phyloP scores from a whole-genome alignment of 345 rosid genomes.

The Cardamine occulta region DNA sequence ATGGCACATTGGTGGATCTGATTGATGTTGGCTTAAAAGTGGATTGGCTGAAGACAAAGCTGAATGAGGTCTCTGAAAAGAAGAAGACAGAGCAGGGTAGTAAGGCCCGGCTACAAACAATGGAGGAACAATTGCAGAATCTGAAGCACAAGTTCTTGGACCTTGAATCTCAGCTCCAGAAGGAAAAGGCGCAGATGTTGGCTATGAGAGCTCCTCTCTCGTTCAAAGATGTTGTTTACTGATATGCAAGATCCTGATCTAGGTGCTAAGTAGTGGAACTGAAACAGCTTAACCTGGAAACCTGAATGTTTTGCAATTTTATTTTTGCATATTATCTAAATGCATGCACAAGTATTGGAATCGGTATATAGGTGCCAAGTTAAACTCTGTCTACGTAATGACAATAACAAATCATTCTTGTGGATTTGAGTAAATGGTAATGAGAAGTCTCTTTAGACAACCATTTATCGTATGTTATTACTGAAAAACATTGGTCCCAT shows the following conservation, averaged over 20 bases:
- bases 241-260: not conserved
- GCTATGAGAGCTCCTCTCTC: conserved; percentile 41
- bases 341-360: no score
- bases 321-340: no score
- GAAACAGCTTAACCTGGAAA: no score
- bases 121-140: conserved; percentile 1
- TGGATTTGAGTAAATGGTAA: no score
- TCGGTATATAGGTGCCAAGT: no score
- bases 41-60: conserved; percentile 16
- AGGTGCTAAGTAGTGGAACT: no score
- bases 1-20: not conserved
- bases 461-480: not conserved
- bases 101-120: not conserved
- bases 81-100: not conserved
- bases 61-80: not conserved
- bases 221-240: conserved; percentile 7
- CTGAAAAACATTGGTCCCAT: not conserved
- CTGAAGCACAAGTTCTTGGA: not conserved
- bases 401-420: no score
- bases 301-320: no score
- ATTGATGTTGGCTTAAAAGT: conserved; percentile 1
- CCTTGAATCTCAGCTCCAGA: conserved; percentile 4
- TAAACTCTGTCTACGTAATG: no score
- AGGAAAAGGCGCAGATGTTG: not conserved
- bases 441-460: not conserved